Conservation (phyloP, 2,329 filamentous ascomycete genomes). For the Capronia americana region DNA sequence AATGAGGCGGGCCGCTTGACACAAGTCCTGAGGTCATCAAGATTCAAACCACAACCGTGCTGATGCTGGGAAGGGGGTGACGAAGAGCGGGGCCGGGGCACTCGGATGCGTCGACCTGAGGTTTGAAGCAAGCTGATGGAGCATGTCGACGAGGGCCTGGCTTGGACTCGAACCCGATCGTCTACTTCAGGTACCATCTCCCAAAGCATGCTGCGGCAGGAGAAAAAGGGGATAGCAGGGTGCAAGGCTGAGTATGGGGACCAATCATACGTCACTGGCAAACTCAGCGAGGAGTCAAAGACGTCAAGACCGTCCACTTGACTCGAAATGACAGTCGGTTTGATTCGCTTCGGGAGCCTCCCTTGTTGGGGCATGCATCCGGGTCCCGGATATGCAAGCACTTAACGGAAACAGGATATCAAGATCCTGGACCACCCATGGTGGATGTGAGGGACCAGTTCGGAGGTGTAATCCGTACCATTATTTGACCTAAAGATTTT, state of each 20-base stretch:
- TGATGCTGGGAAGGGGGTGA: slow-evolving; percentile 1
- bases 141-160: background rate
- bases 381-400: slow-evolving; percentile 13
- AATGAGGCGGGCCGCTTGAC: background rate
- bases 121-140: background rate
- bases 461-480: slow-evolving; percentile 25
- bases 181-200: slow-evolving; percentile 17
- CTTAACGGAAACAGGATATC: slow-evolving; percentile 1
- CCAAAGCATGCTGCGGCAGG: background rate
- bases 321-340: background rate
- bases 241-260: slow-evolving; percentile 20
- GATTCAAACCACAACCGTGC: background rate
- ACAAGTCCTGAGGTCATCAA: slow-evolving; percentile 24
- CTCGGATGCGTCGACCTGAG: background rate
- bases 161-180: background rate
- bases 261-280: background rate
- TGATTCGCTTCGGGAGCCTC: background rate
- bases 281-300: slow-evolving; percentile 17
- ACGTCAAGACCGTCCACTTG: slow-evolving; percentile 23
- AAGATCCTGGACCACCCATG: slow-evolving; percentile 9
- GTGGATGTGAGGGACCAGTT: slow-evolving; percentile 1
- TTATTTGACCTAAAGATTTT: background rate
- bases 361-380: slow-evolving; percentile 16
- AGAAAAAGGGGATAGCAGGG: background rate
- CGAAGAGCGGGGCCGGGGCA: slow-evolving; percentile 1